A percentile compares a stretch with the other conserved stretches of the same genome.
Evolutionary conservation across 2,329 filamentous ascomycete species (phyloP).

Genomic region (Clonostachys rhizophaga): DNA sequence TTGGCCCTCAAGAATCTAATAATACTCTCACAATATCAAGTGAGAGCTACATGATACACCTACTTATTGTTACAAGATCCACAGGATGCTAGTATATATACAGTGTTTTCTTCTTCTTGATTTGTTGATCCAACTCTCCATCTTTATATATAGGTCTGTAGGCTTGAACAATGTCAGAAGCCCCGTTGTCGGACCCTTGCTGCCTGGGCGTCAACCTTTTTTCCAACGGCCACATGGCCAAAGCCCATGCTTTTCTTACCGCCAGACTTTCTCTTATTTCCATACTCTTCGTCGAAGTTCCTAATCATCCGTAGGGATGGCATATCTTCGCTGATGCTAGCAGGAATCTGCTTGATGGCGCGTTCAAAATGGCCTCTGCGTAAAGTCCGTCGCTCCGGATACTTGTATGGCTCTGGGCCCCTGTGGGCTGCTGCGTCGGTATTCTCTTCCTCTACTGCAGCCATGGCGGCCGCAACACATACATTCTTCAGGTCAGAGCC

Average conservation of each 20-base stretch:
- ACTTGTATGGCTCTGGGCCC: constrained; percentile 44
- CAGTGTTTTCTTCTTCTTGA: too few relatives aligned
- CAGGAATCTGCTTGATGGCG: constrained; percentile 82
- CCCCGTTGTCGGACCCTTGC: constrained; percentile 1
- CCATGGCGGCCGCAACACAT: constrained; percentile 73
- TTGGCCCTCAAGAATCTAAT: too few relatives aligned
- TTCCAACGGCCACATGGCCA: constrained; percentile 34
- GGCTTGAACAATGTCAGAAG: too few relatives aligned
- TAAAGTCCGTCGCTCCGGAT: constrained; percentile 56
- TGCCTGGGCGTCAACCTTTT: constrained; percentile 21
- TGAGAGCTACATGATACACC: too few relatives aligned
- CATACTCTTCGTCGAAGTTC: constrained; percentile 95
- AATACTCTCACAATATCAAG: too few relatives aligned
- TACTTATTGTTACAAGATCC: too few relatives aligned
- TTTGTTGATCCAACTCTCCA: too few relatives aligned
- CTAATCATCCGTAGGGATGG: constrained; percentile 76
- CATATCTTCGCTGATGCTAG: constrained; percentile 95
- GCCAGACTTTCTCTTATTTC: constrained; percentile 69
- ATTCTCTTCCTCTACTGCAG: constrained; percentile 72
- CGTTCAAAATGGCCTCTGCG: constrained; percentile 72
- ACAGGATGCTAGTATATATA: too few relatives aligned
- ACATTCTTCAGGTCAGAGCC: constrained; percentile 82
- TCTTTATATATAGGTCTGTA: too few relatives aligned
- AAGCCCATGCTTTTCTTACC: constrained; percentile 55
- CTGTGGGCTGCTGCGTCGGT: constrained; percentile 26